Evolutionary conservation across 371 early-diverging fungal genomes (phyloP).

Genomic region (Synchytrium microbalum): DNA sequence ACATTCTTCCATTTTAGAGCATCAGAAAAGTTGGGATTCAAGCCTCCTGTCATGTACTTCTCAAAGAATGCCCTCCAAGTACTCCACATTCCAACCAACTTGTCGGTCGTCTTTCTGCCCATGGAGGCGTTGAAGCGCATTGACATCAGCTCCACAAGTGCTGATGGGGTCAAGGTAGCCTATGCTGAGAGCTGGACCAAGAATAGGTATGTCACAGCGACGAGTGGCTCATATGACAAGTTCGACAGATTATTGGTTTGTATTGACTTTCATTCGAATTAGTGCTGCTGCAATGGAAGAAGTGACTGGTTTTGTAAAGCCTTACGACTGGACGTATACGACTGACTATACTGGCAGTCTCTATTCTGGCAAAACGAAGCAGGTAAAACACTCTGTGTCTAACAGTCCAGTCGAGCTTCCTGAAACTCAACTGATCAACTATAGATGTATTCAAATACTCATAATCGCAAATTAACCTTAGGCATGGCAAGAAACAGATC

Average conservation of each 20-base stretch:
- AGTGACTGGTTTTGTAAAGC: conserved; percentile 72
- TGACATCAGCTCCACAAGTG: not conserved
- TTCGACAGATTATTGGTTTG: not conserved
- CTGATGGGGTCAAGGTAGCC: conserved; percentile 60
- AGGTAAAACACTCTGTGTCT: not conserved
- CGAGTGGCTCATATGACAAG: not conserved
- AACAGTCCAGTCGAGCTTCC: not conserved
- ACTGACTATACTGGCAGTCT: conserved; percentile 64
- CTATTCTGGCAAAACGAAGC: not conserved
- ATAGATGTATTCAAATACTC: too few species aligned
- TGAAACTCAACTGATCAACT: not conserved
- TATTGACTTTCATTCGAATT: not conserved
- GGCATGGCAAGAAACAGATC: conserved; percentile 15
- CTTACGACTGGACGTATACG: conserved; percentile 93
- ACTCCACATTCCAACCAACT: not conserved
- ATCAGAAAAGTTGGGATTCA: conserved; percentile 1
- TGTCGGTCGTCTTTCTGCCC: not conserved
- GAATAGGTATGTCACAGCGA: conserved; percentile 45
- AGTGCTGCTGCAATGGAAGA: conserved; percentile 43
- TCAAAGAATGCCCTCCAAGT: not conserved
- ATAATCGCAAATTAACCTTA: too few species aligned
- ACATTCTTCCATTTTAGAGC: too few species aligned
- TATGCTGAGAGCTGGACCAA: conserved; percentile 76
- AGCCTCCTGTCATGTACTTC: conserved; percentile 6
- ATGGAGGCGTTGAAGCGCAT: not conserved